Evolutionary conservation across 345 rosid genomes (phyloP).

Genomic region (Lumnitzera littorea): DNA sequence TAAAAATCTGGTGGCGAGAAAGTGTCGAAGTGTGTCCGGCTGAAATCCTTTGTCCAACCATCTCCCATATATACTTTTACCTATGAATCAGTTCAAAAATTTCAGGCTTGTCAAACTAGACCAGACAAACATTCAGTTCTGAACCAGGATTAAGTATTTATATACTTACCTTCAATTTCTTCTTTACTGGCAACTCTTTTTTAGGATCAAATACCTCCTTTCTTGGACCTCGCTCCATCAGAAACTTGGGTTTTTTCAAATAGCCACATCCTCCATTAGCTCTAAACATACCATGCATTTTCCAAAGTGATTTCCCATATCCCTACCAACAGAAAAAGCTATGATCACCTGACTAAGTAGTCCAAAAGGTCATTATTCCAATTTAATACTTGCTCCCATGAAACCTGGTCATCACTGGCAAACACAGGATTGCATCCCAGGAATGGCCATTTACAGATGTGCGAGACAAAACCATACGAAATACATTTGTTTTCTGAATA

Average conservation of each 20-base stretch:
- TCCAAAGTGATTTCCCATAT: conserved; percentile 71
- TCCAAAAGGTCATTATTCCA: not conserved
- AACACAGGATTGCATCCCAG: too few species aligned
- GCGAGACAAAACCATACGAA: too few species aligned
- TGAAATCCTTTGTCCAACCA: conserved; percentile 81
- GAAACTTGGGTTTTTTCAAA: conserved; percentile 74
- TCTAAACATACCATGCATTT: conserved; percentile 95
- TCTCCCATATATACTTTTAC: conserved; percentile 85
- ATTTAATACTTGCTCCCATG: too few species aligned
- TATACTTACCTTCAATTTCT: conserved; percentile 49
- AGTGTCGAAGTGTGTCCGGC: conserved; percentile 72
- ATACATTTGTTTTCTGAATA: too few species aligned
- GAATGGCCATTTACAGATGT: too few species aligned
- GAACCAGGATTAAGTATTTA: not conserved
- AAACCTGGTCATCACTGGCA: too few species aligned
- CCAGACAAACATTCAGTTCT: not conserved
- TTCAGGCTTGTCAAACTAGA: not conserved
- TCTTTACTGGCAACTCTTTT: conserved; percentile 33
- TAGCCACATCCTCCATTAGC: conserved; percentile 91
- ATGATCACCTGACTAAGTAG: not conserved
- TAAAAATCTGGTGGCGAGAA: conserved; percentile 96
- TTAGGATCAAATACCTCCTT: conserved; percentile 57
- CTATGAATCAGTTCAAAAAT: conserved; percentile 20
- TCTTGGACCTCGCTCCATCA: conserved; percentile 34
- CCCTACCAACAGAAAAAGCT: conserved; percentile 33